Percentiles rank a stretch among this genome's conserved stretches.
Evolutionary conservation across 768 basidiomycete genomes (phyloP).

Genomic region (Gloeophyllum trabeum): DNA sequence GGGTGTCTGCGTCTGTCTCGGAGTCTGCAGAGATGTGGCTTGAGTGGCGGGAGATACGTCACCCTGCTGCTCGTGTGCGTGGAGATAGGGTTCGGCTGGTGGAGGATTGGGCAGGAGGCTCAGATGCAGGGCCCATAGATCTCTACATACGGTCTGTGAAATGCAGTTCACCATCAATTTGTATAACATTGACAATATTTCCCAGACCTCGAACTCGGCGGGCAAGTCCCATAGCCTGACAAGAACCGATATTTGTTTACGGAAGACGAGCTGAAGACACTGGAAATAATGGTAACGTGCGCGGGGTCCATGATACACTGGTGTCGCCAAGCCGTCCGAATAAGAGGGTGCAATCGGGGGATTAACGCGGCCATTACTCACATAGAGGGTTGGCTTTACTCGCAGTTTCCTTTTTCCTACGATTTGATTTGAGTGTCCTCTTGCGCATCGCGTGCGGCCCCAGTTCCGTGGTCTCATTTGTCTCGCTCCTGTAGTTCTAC

Average conservation of each 20-base stretch:
- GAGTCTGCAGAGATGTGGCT: too few species aligned
- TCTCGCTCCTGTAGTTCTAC: constrained; percentile 79
- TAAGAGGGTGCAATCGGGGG: constrained; percentile 1
- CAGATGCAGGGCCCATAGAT: constrained; percentile 75
- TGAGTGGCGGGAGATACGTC: too few species aligned
- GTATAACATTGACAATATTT: too few species aligned
- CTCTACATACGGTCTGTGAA: constrained; percentile 56
- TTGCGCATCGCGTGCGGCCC: constrained; percentile 56
- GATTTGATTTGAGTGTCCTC: constrained; percentile 47
- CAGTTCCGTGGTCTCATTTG: constrained; percentile 52
- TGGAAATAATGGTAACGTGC: constrained; percentile 77
- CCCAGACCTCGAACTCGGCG: constrained; percentile 68
- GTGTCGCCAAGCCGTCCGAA: too few species aligned
- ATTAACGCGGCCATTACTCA: constrained; percentile 20
- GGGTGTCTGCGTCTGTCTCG: constrained; percentile 1
- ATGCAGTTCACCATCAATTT: constrained; percentile 3
- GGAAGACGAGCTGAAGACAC: constrained; percentile 70
- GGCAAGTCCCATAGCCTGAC: constrained; percentile 60
- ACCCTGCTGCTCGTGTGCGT: constrained; percentile 22
- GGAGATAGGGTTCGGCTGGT: constrained; percentile 45
- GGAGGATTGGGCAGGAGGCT: constrained; percentile 46
- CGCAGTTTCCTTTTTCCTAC: constrained; percentile 36
- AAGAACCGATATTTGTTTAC: constrained; percentile 63
- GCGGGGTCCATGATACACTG: constrained; percentile 79
- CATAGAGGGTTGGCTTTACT: constrained; percentile 53